Conservation (phyloP, 768 basidiomycete species). For the Termitomyces bulborhizus region DNA sequence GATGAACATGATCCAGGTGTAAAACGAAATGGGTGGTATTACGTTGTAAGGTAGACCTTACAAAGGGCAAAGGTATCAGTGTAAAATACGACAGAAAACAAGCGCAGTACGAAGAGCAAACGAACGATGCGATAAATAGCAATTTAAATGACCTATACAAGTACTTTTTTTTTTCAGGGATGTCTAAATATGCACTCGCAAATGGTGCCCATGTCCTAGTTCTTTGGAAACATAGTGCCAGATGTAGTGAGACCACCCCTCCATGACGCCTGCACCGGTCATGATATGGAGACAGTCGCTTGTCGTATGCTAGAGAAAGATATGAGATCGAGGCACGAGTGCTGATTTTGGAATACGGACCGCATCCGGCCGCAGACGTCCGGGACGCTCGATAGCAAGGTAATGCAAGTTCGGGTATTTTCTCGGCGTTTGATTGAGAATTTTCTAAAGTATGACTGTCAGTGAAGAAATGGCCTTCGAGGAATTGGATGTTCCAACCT, state of each 20-base stretch:
- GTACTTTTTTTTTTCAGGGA: background rate
- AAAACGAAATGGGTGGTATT: background rate
- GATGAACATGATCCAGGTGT: background rate
- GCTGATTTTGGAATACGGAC: constrained; percentile 29
- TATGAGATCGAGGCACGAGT: background rate
- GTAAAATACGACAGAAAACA: background rate
- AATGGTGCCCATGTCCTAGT: constrained; percentile 12
- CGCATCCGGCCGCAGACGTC: constrained; percentile 56
- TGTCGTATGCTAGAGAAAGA: constrained; percentile 27
- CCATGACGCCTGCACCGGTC: constrained; percentile 40
- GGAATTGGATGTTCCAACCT: constrained; percentile 30
- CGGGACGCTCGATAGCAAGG: constrained; percentile 57
- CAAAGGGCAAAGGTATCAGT: background rate
- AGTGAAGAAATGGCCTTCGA: constrained; percentile 2
- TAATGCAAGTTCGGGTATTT: constrained; percentile 52
- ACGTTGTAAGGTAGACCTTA: background rate
- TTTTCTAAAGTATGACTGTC: constrained; percentile 22
- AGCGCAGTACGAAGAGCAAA: background rate
- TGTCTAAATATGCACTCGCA: constrained; percentile 8
- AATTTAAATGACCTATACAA: background rate
- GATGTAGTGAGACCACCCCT: constrained; percentile 46
- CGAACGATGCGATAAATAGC: constrained; percentile 6
- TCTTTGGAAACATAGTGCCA: constrained; percentile 36
- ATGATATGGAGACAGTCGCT: constrained; percentile 44
- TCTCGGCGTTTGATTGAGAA: constrained; percentile 26